Evolutionary conservation across 2,329 filamentous ascomycete species (phyloP).

Genomic region (Nigrograna mackinnonii): DNA sequence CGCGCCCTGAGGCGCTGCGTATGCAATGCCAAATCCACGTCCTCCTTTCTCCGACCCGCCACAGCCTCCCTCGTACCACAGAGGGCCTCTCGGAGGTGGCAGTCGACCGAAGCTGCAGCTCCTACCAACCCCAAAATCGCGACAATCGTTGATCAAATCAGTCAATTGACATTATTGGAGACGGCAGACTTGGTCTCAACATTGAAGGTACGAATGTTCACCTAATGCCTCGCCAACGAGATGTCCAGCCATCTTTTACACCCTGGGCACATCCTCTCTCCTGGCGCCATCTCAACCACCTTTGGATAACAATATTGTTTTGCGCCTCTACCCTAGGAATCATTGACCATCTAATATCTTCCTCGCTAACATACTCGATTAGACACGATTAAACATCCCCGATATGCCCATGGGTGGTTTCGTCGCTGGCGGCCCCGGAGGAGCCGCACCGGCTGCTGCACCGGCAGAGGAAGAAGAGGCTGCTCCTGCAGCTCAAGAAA

Average conservation of each 20-base stretch:
- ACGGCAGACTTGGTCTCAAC: slow-evolving; percentile 93
- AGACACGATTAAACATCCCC: slow-evolving; percentile 96
- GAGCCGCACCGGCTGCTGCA: slow-evolving; percentile 64
- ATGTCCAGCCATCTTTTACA: too few relatives aligned
- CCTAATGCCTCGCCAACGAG: too few relatives aligned
- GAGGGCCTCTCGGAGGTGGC: slow-evolving; percentile 71
- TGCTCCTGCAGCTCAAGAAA: slow-evolving; percentile 83
- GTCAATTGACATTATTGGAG: slow-evolving; percentile 95
- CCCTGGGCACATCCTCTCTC: too few relatives aligned
- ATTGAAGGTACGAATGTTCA: slow-evolving; percentile 85
- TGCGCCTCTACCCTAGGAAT: too few relatives aligned
- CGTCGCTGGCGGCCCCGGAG: slow-evolving; percentile 66
- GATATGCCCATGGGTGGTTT: slow-evolving; percentile 95
- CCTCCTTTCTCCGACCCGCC: slow-evolving; percentile 31
- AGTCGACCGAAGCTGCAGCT: slow-evolving; percentile 75
- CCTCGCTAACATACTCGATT: too few relatives aligned
- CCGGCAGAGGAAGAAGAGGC: slow-evolving; percentile 80
- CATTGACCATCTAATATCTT: too few relatives aligned
- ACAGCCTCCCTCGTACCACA: slow-evolving; percentile 38
- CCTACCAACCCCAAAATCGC: slow-evolving; percentile 85
- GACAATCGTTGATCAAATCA: slow-evolving; percentile 97
- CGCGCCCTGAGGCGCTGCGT: slow-evolving; percentile 49
- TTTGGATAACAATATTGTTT: too few relatives aligned
- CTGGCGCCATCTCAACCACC: too few relatives aligned
- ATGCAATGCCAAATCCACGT: slow-evolving; percentile 32